Conservation (phyloP, 2,329 filamentous ascomycete species). For the Fusarium floridanum region DNA sequence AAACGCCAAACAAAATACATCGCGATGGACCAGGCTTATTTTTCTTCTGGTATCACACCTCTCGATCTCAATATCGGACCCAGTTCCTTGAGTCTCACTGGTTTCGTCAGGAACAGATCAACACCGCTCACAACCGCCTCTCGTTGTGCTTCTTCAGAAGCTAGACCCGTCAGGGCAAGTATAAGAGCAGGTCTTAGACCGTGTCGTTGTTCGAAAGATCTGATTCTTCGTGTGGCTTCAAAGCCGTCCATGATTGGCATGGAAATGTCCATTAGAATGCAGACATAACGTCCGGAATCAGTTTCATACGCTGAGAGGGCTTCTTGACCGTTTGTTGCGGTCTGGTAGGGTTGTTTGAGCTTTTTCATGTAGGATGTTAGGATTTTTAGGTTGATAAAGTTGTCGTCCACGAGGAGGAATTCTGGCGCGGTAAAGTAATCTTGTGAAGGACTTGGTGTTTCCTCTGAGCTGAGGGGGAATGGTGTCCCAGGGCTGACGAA, state of each 20-base stretch:
- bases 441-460: slow-evolving; percentile 14
- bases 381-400: slow-evolving; percentile 55
- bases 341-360: slow-evolving; percentile 46
- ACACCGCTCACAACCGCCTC: slow-evolving; percentile 67
- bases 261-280: slow-evolving; percentile 63
- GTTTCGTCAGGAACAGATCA: slow-evolving; percentile 68
- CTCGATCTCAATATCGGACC: slow-evolving; percentile 34
- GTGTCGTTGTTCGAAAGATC: slow-evolving; percentile 60
- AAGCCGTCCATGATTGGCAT: slow-evolving; percentile 71
- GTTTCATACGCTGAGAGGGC: slow-evolving; percentile 49
- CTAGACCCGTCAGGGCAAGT: slow-evolving; percentile 66
- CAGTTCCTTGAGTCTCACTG: slow-evolving; percentile 60
- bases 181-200: slow-evolving; percentile 58
- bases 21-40: background rate
- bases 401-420: slow-evolving; percentile 58
- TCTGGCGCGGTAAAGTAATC: slow-evolving; percentile 9
- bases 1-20: background rate
- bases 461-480: slow-evolving; percentile 21
- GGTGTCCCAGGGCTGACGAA: background rate
- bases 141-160: slow-evolving; percentile 62
- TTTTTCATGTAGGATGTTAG: slow-evolving; percentile 53
- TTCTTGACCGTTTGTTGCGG: slow-evolving; percentile 52
- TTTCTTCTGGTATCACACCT: slow-evolving; percentile 31
- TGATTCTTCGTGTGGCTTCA: slow-evolving; percentile 63
- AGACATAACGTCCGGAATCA: slow-evolving; percentile 41